These are phyloP conservation scores for Lavandula angustifolia DNA, from an alignment of 257 asterid species.

Conservation along the genomic window DNA sequence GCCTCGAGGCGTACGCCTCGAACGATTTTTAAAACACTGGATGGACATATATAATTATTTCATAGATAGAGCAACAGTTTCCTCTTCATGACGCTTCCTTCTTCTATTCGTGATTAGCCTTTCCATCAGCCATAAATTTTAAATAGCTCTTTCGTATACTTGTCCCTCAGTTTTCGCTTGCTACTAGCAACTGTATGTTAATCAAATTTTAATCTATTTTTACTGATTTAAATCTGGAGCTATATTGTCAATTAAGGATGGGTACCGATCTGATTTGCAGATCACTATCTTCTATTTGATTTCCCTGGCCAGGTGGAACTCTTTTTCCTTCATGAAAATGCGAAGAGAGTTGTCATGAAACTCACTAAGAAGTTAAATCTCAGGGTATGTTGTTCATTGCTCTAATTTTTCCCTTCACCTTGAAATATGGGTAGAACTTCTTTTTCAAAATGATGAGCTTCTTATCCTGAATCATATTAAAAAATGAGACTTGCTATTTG, in stretches of 20 bases:
- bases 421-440: conserved; percentile 18
- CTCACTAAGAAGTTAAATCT: conserved; percentile 84
- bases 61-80: too few relatives aligned
- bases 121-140: too few relatives aligned
- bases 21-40: too few relatives aligned
- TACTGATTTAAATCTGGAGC: neutral
- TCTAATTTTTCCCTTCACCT: conserved; percentile 12
- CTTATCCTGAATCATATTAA: conserved; percentile 4
- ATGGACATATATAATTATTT: too few relatives aligned
- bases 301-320: conserved; percentile 99
- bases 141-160: too few relatives aligned
- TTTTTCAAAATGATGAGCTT: neutral
- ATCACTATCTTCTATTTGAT: conserved; percentile 92
- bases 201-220: neutral
- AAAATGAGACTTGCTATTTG: conserved; percentile 19
- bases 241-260: neutral
- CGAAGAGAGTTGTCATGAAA: conserved; percentile 72
- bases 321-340: conserved; percentile 86
- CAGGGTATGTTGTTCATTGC: conserved; percentile 53
- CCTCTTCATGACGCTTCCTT: too few relatives aligned
- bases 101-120: too few relatives aligned
- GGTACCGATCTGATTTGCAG: conserved; percentile 51
- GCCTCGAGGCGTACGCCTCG: too few relatives aligned
- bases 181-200: too few relatives aligned
- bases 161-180: too few relatives aligned